Conservation (phyloP, 176 grass and related monocot species). For the Phragmites australis region DNA sequence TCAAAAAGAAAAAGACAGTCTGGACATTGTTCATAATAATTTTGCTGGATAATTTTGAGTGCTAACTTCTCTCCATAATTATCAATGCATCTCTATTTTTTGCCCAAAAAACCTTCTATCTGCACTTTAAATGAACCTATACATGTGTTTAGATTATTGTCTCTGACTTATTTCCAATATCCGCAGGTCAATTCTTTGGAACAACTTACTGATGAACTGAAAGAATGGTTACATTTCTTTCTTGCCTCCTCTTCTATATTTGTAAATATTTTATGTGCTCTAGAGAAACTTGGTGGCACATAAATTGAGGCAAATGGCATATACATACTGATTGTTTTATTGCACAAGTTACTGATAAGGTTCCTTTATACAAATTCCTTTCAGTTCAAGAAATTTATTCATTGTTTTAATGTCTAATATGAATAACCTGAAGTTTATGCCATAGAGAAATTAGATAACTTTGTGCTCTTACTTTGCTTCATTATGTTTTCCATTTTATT, state of each 20-base stretch:
- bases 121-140: slow-evolving; percentile 15
- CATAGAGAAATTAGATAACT: background rate
- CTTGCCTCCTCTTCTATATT: background rate
- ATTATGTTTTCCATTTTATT: background rate
- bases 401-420: background rate
- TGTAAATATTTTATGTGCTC: slow-evolving; percentile 18
- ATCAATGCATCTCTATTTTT: slow-evolving; percentile 23
- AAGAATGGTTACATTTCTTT: slow-evolving; percentile 69
- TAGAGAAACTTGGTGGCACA: background rate
- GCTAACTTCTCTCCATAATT: background rate
- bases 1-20: slow-evolving; percentile 6
- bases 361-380: slow-evolving; percentile 19
- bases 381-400: background rate
- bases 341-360: slow-evolving; percentile 29
- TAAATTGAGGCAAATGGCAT: background rate
- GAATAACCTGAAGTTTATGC: background rate
- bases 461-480: slow-evolving; percentile 11
- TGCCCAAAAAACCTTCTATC: background rate
- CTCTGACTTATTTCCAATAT: slow-evolving; percentile 35
- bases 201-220: slow-evolving; percentile 85
- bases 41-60: slow-evolving; percentile 2
- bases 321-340: background rate
- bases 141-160: slow-evolving; percentile 34
- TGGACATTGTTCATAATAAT: slow-evolving; percentile 17
- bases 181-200: slow-evolving; percentile 83